Conservation (phyloP, 2,329 filamentous ascomycete genomes). For the Dactylellina leptospora region DNA sequence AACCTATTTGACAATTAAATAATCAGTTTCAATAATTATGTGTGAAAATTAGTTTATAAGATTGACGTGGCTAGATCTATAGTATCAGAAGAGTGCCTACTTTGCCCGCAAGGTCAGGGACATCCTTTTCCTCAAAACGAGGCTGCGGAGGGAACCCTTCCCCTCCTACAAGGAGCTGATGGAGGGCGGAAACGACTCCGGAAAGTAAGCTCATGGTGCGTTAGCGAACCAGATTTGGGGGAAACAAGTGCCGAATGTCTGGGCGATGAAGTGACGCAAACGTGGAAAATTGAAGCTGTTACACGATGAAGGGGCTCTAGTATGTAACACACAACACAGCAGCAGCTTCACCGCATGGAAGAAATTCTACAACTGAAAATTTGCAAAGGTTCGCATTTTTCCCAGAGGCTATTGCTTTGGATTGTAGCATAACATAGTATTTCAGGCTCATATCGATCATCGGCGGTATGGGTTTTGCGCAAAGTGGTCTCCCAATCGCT, state of each 20-base stretch:
- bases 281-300: no score
- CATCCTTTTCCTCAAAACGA: conserved; percentile 61
- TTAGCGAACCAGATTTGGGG: background rate
- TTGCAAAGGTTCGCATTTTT: background rate
- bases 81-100: no score
- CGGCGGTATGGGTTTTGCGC: conserved; percentile 12
- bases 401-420: background rate
- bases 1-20: conserved; percentile 52
- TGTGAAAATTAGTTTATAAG: no score
- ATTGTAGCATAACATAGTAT: background rate
- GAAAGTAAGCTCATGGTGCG: conserved; percentile 18
- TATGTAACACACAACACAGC: no score
- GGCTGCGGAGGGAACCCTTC: conserved; percentile 60
- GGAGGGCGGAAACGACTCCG: conserved; percentile 5
- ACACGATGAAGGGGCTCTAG: background rate
- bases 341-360: no score
- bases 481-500: conserved; percentile 9
- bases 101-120: conserved; percentile 62
- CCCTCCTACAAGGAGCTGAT: conserved; percentile 3
- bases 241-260: background rate
- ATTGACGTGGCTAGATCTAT: no score
- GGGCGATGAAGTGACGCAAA: no score
- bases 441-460: background rate
- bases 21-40: background rate
- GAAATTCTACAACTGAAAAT: background rate